phyloP scores from a whole-genome alignment of 2,329 filamentous ascomycete genomes.

The Arthrobotrys conoides region DNA sequence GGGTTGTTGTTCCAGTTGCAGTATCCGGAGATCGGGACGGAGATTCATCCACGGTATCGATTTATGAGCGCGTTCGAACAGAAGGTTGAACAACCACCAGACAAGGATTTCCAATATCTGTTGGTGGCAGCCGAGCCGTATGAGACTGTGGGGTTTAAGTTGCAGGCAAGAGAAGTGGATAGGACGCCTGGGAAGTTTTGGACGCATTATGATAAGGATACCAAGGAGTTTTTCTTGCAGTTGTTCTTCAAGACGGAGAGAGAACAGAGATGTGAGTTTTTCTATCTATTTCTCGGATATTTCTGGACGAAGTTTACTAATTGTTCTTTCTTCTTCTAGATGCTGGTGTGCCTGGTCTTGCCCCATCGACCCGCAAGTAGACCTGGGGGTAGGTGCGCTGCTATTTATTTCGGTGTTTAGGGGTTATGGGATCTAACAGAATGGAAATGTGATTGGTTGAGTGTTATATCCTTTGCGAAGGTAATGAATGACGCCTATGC shows the following conservation, averaged over 20 bases:
- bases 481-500: conserved; percentile 48
- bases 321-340: conserved; percentile 21
- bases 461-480: conserved; percentile 49
- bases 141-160: conserved; percentile 96
- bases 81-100: conserved; percentile 89
- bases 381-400: neutral
- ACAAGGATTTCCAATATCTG: conserved; percentile 94
- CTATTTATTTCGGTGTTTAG: conserved; percentile 25
- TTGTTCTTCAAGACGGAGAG: conserved; percentile 98
- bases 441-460: conserved; percentile 6
- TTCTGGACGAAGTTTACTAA: conserved; percentile 20
- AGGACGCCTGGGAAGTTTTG: conserved; percentile 89
- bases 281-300: neutral
- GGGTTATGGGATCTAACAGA: conserved; percentile 33
- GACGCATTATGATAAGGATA: conserved; percentile 94
- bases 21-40: conserved; percentile 88
- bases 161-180: conserved; percentile 93
- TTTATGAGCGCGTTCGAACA: conserved; percentile 99
- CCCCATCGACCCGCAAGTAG: conserved; percentile 52
- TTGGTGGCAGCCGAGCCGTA: conserved; percentile 97
- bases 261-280: conserved; percentile 79
- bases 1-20: conserved; percentile 96
- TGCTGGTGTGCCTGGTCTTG: conserved; percentile 60
- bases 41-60: conserved; percentile 83
- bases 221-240: conserved; percentile 97